phyloP scores from a whole-genome alignment of 768 basidiomycete species.

The Candolleomyces aberdarensis region DNA sequence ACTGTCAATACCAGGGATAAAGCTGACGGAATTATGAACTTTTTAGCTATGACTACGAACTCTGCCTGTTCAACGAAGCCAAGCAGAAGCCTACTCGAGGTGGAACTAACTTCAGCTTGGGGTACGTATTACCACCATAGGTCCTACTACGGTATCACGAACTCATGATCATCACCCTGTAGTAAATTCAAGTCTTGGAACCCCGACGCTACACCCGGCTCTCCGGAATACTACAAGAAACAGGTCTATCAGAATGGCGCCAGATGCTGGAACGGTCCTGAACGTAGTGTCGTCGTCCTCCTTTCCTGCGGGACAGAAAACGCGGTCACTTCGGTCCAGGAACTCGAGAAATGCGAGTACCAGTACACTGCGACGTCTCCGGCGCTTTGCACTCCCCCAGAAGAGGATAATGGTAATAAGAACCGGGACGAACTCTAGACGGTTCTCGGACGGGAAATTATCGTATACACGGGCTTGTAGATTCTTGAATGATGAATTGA shows the following conservation, averaged over 20 bases:
- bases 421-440: constrained; percentile 39
- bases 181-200: constrained; percentile 86
- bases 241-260: constrained; percentile 84
- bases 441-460: not conserved
- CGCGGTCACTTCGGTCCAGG: constrained; percentile 68
- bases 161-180: not conserved
- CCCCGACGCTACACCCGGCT: constrained; percentile 52
- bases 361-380: constrained; percentile 82
- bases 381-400: constrained; percentile 69
- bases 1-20: not conserved
- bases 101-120: constrained; percentile 72
- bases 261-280: constrained; percentile 96
- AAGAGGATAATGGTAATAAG: constrained; percentile 33
- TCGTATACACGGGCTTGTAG: not conserved
- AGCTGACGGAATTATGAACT: not conserved
- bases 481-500: not conserved
- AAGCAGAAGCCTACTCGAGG: constrained; percentile 86
- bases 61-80: constrained; percentile 88
- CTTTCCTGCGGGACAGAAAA: constrained; percentile 87
- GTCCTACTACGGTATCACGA: not conserved
- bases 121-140: constrained; percentile 47
- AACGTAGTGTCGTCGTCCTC: constrained; percentile 79
- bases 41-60: constrained; percentile 85
- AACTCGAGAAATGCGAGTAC: constrained; percentile 97
- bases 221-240: constrained; percentile 72